phyloP scores from a whole-genome alignment of 2,329 filamentous ascomycete species.

The Aspergillus melleus region DNA sequence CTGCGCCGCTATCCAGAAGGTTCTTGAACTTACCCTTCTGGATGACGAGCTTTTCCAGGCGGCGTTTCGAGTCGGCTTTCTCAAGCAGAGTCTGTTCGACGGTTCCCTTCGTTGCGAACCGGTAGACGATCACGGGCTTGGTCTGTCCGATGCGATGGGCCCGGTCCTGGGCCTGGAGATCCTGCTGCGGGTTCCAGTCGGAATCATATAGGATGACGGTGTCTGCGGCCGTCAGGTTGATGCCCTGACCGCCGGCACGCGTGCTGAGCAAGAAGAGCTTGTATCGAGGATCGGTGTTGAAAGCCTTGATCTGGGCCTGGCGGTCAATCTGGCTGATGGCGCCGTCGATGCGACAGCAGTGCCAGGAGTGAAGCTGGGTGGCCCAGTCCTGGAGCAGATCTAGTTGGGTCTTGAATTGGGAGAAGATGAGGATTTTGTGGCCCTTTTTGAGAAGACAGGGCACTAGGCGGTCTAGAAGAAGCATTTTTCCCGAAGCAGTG shows the following conservation, averaged over 20 bases:
- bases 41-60: slow-evolving; percentile 92
- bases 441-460: slow-evolving; percentile 69
- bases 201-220: slow-evolving; percentile 90
- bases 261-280: slow-evolving; percentile 88
- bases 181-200: slow-evolving; percentile 95
- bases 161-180: slow-evolving; percentile 93
- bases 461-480: slow-evolving; percentile 83
- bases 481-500: slow-evolving; percentile 91
- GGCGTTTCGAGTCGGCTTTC: slow-evolving; percentile 86
- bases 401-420: slow-evolving; percentile 91
- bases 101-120: slow-evolving; percentile 87
- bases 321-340: slow-evolving; percentile 74
- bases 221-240: slow-evolving; percentile 88
- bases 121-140: slow-evolving; percentile 86
- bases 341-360: slow-evolving; percentile 87
- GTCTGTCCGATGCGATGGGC: slow-evolving; percentile 94
- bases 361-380: slow-evolving; percentile 72
- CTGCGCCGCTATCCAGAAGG: slow-evolving; percentile 58
- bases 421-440: slow-evolving; percentile 95
- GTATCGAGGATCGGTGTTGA: slow-evolving; percentile 65
- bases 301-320: slow-evolving; percentile 68
- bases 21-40: slow-evolving; percentile 83
- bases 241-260: slow-evolving; percentile 88
- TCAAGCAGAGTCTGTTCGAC: slow-evolving; percentile 86
- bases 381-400: slow-evolving; percentile 91